Evolutionary conservation across 2,329 filamentous ascomycete species (phyloP).

Genomic region (Penicillium sp.): DNA sequence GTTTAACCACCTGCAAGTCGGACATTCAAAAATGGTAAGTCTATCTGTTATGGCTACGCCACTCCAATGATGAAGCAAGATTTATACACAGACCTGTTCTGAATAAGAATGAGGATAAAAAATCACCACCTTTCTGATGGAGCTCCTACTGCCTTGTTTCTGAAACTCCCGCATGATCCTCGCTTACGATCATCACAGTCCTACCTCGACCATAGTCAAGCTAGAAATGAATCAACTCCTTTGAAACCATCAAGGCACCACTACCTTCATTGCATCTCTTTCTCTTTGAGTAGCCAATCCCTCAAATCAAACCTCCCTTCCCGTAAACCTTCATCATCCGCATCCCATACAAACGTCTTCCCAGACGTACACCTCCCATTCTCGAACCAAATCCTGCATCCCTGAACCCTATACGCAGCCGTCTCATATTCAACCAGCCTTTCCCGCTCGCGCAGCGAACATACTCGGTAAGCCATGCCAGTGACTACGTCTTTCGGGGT

Average conservation of each 20-base stretch:
- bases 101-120: constrained; percentile 51
- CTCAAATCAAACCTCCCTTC: background rate
- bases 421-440: background rate
- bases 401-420: background rate
- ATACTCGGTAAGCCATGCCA: background rate
- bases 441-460: background rate
- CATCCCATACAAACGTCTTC: background rate
- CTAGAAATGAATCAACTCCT: background rate
- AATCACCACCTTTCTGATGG: constrained; percentile 2
- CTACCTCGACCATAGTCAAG: background rate
- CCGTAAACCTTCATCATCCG: background rate
- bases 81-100: constrained; percentile 65
- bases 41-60: background rate
- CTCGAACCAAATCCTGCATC: background rate
- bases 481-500: background rate
- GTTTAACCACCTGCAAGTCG: background rate
- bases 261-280: background rate
- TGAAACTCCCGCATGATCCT: background rate
- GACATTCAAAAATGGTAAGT: constrained; percentile 13
- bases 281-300: background rate
- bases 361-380: background rate
- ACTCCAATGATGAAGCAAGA: constrained; percentile 57
- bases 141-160: background rate
- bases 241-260: background rate
- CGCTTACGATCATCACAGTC: constrained; percentile 3